Evolutionary conservation across 352 stramenopile species (phyloP).

Genomic region (Pseudoperonospora humuli): DNA sequence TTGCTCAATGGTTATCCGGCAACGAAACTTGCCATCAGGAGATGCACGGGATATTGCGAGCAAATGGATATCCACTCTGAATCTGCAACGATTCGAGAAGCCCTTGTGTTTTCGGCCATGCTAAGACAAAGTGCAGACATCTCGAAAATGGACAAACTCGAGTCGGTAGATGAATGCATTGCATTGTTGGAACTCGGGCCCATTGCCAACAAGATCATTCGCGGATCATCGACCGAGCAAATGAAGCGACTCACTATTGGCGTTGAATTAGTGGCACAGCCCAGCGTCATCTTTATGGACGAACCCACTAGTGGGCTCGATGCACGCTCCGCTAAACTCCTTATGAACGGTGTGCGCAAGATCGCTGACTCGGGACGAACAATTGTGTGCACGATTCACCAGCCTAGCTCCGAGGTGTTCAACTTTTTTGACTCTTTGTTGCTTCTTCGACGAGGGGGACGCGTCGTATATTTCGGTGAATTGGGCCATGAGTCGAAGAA

Average conservation of each 20-base stretch:
- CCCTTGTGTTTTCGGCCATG: not conserved
- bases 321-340: not conserved
- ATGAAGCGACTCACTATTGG: constrained; percentile 2
- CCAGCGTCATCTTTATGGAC: constrained; percentile 1
- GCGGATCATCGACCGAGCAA: not conserved
- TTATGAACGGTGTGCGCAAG: constrained; percentile 65
- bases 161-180: not conserved
- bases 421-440: constrained; percentile 75
- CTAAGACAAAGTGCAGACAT: not conserved
- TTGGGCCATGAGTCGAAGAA: constrained; percentile 26
- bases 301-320: constrained; percentile 1
- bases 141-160: not conserved
- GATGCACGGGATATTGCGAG: constrained; percentile 2
- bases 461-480: constrained; percentile 44
- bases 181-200: not conserved
- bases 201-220: not conserved
- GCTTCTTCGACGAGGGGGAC: constrained; percentile 25
- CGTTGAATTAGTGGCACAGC: not conserved
- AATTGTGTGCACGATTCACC: constrained; percentile 57
- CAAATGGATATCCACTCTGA: constrained; percentile 1
- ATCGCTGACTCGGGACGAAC: constrained; percentile 57
- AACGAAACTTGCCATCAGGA: not conserved
- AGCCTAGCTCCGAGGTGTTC: constrained; percentile 82
- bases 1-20: not conserved
- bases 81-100: not conserved